Conservation (phyloP, 352 stramenopile genomes). For the Globisporangium acanthophoron region DNA sequence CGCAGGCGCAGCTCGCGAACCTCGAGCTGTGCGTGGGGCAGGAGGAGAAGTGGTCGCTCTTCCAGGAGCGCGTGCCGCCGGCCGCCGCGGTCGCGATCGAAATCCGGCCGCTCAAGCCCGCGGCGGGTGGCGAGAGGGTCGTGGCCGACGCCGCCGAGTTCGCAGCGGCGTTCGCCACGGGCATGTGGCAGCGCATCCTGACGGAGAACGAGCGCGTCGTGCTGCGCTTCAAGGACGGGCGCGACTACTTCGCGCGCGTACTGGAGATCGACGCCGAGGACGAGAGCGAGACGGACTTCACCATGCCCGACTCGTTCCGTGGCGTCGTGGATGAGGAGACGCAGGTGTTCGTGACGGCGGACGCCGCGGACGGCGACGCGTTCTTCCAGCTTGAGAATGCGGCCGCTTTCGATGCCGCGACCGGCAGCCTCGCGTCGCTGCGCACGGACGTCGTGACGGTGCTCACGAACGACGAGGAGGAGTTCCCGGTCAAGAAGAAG, state of each 20-base stretch:
- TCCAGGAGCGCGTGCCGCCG: constrained; percentile 38
- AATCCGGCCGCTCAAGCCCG: constrained; percentile 42
- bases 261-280: constrained; percentile 67
- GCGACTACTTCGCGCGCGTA: constrained; percentile 65
- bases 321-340: constrained; percentile 55
- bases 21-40: constrained; percentile 74
- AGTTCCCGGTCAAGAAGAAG: constrained; percentile 87
- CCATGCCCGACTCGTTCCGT: constrained; percentile 80
- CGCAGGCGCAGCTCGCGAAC: constrained; percentile 68
- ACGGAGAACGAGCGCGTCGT: constrained; percentile 77
- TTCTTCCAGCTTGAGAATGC: constrained; percentile 43
- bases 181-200: constrained; percentile 50
- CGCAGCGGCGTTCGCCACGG: constrained; percentile 44
- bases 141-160: constrained; percentile 48
- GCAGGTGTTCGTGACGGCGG: constrained; percentile 51
- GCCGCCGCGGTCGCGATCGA: constrained; percentile 56
- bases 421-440: constrained; percentile 22
- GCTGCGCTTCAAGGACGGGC: constrained; percentile 41
- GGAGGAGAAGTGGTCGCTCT: constrained; percentile 70
- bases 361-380: constrained; percentile 24
- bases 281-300: constrained; percentile 74
- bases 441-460: constrained; percentile 75
- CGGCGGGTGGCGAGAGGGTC: constrained; percentile 3
- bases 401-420: constrained; percentile 13
- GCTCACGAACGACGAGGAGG: constrained; percentile 78